These are phyloP conservation scores for Aspergillus pseudoglaucus DNA, from an alignment of 2,329 filamentous ascomycete species.

Conservation along the genomic window DNA sequence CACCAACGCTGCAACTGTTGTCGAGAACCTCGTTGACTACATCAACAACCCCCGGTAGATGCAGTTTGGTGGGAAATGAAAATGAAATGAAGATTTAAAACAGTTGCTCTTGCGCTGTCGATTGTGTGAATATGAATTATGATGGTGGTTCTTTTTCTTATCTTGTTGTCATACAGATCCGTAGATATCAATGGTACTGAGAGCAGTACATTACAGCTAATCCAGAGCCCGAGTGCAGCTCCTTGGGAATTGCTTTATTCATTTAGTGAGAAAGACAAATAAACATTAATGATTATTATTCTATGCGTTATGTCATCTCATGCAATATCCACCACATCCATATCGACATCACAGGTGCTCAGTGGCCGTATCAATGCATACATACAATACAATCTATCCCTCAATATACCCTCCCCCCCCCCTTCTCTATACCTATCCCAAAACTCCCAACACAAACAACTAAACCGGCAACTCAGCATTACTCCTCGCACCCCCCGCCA, in stretches of 20 bases:
- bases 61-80: constrained; percentile 14
- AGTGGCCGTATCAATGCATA: not conserved
- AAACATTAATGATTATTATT: not conserved
- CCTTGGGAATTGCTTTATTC: too few relatives aligned
- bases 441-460: not conserved
- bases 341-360: not conserved
- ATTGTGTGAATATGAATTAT: constrained; percentile 12
- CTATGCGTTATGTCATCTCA: constrained; percentile 1
- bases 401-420: not conserved
- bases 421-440: not conserved
- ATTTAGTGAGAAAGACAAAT: not conserved
- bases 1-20: constrained; percentile 68
- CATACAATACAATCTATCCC: constrained; percentile 3
- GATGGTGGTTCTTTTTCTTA: constrained; percentile 5
- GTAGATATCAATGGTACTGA: constrained; percentile 10
- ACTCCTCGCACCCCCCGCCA: constrained; percentile 57
- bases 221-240: too few relatives aligned
- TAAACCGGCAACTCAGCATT: constrained; percentile 60
- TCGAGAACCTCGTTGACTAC: constrained; percentile 83
- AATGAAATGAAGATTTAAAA: constrained; percentile 6
- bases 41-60: constrained; percentile 66
- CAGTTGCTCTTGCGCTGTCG: not conserved
- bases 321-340: not conserved
- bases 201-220: not conserved
- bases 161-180: constrained; percentile 2